phyloP scores from a whole-genome alignment of 1,284 basidiomycete species.

The Waitea zeae region DNA sequence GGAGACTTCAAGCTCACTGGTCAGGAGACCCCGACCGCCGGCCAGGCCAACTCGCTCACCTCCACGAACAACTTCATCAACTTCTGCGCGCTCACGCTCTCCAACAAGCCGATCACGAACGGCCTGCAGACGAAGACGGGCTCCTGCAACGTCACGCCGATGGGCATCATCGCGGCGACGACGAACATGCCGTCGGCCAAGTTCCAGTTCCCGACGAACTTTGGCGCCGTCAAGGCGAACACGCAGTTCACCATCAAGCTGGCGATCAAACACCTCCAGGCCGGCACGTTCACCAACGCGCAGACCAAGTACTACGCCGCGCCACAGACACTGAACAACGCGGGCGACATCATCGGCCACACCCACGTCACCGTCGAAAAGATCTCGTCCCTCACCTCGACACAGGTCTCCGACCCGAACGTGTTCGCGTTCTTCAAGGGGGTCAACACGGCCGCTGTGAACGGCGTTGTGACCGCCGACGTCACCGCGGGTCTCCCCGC shows the following conservation, averaged over 20 bases:
- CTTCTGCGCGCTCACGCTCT: constrained; percentile 21
- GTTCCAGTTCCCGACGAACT: constrained; percentile 31
- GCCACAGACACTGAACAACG: constrained; percentile 23
- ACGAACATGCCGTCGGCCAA: constrained; percentile 35
- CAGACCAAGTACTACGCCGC: constrained; percentile 27
- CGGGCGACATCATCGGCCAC: constrained; percentile 31
- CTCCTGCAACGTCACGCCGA: constrained; percentile 42
- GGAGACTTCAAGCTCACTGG: constrained; percentile 28
- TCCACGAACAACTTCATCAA: constrained; percentile 38
- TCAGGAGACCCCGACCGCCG: constrained; percentile 16
- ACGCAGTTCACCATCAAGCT: constrained; percentile 30
- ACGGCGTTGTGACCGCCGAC: constrained; percentile 32
- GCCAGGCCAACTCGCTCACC: constrained; percentile 27
- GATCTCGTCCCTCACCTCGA: constrained; percentile 24
- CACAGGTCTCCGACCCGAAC: constrained; percentile 26
- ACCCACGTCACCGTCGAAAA: constrained; percentile 39
- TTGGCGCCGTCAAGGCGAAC: constrained; percentile 23
- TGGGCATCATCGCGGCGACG: constrained; percentile 30
- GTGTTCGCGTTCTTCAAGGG: constrained; percentile 49
- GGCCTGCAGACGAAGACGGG: constrained; percentile 27
- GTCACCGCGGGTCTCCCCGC: constrained; percentile 42
- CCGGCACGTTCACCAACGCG: constrained; percentile 40
- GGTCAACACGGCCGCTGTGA: constrained; percentile 20
- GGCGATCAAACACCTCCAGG: constrained; percentile 22
- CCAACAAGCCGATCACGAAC: constrained; percentile 21